Conservation (phyloP, 179 eudicot species). For the Gypsophila paniculata region DNA sequence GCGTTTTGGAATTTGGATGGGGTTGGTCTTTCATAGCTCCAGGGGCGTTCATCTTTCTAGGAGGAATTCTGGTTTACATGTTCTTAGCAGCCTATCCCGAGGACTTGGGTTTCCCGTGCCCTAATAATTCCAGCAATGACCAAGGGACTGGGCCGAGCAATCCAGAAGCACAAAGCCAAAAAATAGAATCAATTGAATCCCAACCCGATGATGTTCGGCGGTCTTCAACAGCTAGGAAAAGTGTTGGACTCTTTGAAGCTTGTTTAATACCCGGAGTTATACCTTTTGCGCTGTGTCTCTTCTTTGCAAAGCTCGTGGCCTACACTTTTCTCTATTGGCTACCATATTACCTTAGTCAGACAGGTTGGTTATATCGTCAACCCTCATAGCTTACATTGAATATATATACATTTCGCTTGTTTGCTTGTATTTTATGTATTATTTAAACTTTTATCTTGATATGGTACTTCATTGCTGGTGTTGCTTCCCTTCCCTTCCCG, state of each 20-base stretch:
- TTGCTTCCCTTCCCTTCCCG: too few relatives aligned
- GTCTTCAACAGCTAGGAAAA: constrained; percentile 41
- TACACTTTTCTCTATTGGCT: constrained; percentile 94
- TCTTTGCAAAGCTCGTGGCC: constrained; percentile 96
- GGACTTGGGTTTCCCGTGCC: constrained; percentile 69
- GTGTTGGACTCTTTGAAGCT: constrained; percentile 75
- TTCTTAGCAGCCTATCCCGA: constrained; percentile 94
- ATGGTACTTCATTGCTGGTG: not conserved
- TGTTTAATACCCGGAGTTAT: constrained; percentile 89
- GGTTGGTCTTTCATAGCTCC: constrained; percentile 94
- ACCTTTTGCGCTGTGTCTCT: constrained; percentile 90
- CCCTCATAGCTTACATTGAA: constrained; percentile 1
- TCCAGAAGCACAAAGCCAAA: constrained; percentile 44
- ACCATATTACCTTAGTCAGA: constrained; percentile 88
- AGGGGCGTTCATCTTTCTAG: constrained; percentile 57
- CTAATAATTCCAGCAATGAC: constrained; percentile 32
- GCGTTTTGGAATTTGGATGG: constrained; percentile 89
- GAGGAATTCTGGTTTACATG: constrained; percentile 65
- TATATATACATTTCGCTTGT: not conserved
- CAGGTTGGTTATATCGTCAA: constrained; percentile 47
- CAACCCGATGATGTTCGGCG: constrained; percentile 16
- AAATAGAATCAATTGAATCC: constrained; percentile 27
- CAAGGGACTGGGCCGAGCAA: constrained; percentile 32
- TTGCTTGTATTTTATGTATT: not conserved
- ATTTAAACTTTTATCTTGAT: not conserved